Percentiles rank a stretch among this genome's conserved stretches.
Conservation (phyloP, 257 asterid genomes). For the Scutellaria barbata region DNA sequence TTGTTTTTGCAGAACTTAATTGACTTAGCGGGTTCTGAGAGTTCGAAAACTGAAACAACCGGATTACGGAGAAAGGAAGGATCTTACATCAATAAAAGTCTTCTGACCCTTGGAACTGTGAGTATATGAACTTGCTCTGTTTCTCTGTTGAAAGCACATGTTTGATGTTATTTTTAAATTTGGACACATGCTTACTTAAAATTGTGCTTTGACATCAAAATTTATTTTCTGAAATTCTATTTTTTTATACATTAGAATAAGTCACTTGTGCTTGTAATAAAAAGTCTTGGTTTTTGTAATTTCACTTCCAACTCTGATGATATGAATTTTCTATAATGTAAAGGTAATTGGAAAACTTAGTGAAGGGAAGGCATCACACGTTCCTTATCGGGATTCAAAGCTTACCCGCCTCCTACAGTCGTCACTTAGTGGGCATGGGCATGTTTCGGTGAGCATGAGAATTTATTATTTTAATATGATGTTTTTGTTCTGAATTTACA, state of each 20-base stretch:
- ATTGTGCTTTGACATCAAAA: constrained; percentile 7
- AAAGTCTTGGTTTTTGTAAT: background rate
- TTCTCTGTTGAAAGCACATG: background rate
- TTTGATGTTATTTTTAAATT: constrained; percentile 2
- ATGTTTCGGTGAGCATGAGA: constrained; percentile 84
- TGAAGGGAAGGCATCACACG: constrained; percentile 93
- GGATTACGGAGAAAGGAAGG: constrained; percentile 98
- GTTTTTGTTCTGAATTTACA: constrained; percentile 13
- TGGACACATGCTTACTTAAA: background rate
- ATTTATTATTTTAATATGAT: constrained; percentile 8
- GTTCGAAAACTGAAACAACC: constrained; percentile 97
- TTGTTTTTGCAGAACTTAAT: constrained; percentile 67
- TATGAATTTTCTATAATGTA: constrained; percentile 31
- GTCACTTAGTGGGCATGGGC: constrained; percentile 96
- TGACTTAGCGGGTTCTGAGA: constrained; percentile 98
- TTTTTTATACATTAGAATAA: constrained; percentile 10
- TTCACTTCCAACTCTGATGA: constrained; percentile 20
- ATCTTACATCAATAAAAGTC: constrained; percentile 97
- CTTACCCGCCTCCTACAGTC: constrained; percentile 96
- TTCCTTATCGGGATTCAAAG: constrained; percentile 96
- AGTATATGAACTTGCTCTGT: constrained; percentile 37
- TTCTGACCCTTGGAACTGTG: constrained; percentile 98
- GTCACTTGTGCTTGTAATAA: background rate
- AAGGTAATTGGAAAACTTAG: constrained; percentile 98
- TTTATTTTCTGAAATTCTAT: constrained; percentile 20